Base-by-base conservation (phyloP, 495 filamentous ascomycete genomes). In the Aspergillus avenaceus region DNA sequence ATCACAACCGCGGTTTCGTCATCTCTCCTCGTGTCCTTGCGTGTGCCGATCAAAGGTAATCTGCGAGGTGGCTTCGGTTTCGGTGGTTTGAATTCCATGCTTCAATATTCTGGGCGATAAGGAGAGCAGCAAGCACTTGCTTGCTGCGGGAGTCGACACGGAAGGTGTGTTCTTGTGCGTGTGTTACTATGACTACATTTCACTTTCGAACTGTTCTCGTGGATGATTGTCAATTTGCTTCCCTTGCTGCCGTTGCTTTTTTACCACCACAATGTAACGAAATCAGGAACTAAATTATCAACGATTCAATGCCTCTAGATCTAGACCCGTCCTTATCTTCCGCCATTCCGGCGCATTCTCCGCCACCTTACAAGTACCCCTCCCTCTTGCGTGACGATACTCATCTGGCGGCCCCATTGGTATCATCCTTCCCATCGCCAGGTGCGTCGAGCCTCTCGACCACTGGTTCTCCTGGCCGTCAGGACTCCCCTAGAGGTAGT, bases 61-160 rank as follows among this genome's bases (percentile, higher is more conserved):
- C 57, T 62, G 62, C 56, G 55, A 63, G 56, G 56, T 64, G 53
- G 41, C 62, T 51, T 55, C 54, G 49, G 50, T 53, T 49, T 50
- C 43, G 22, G 38, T 56, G 40, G 53, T 64, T 63, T 58, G 59
- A 67, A 63, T 71, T 73, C 69, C 73, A 74, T 74, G 73, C 70
- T 69, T 74, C 71, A 72, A 65, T 63, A 76, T 76, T 76, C 65
- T 72, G 67, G 73, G 71, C 67, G 53, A 70, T 76, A 76, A 72
- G 59, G 61, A 66, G 68, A 71, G 73, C 73, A 70, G 73, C 73
- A 77, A 77, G 73, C 73, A 69, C 69, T 65, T 71, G 73, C 73
- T 77, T 77, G 73, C 73, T 77, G 72, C 72, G 71, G 69, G 62
- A 71, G 68, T 70, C 72, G 71, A 74, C 63, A 74, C 72, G 73